phyloP scores from a whole-genome alignment of 2,329 filamentous ascomycete species.

The Botrytis medusae region DNA sequence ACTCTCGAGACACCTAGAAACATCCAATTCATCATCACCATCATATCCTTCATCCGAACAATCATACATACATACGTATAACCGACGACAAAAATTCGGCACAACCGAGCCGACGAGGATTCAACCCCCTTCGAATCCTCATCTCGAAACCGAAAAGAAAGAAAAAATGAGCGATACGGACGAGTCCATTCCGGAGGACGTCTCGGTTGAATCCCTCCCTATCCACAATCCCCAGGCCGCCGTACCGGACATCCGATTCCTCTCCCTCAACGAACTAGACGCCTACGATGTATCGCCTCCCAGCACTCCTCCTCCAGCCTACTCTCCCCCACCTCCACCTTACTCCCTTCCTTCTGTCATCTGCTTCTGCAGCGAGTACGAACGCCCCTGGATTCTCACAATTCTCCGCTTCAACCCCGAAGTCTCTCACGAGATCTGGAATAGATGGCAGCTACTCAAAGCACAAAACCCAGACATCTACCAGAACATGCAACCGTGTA shows the following conservation, averaged over 20 bases:
- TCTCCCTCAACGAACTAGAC: not conserved
- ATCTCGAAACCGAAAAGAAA: not conserved
- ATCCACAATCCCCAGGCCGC: not conserved
- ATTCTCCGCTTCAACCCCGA: not conserved
- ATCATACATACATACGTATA: not conserved
- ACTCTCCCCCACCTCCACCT: not conserved
- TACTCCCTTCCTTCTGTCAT: no score
- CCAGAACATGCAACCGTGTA: not conserved
- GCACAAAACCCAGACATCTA: not conserved
- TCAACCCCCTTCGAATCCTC: not conserved
- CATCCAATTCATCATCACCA: not conserved
- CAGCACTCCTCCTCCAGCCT: not conserved
- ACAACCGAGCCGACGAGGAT: not conserved
- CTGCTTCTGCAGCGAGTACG: not conserved
- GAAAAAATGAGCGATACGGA: not conserved
- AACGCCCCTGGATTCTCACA: not conserved
- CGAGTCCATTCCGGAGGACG: not conserved
- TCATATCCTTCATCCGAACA: not conserved
- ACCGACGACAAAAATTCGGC: accelerated
- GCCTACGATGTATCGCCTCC: not conserved
- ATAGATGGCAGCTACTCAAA: not conserved
- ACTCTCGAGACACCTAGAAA: not conserved
- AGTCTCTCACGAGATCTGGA: not conserved
- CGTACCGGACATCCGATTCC: not conserved
- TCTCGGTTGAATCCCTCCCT: not conserved